phyloP scores from a whole-genome alignment of 2,329 filamentous ascomycete species.

The Aspergillus sp. region DNA sequence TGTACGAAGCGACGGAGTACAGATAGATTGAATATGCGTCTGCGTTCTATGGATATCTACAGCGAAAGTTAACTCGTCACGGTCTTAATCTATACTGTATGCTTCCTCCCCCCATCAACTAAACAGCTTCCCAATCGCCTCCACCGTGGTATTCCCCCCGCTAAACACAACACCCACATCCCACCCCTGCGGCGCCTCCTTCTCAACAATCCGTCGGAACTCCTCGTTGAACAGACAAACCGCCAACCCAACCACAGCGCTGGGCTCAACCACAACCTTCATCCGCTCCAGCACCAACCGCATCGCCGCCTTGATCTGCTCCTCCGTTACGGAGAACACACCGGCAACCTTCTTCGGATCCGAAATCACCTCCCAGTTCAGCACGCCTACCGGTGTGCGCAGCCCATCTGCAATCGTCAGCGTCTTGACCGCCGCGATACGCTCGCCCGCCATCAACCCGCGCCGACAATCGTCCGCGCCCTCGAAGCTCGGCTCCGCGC shows the following conservation, averaged over 20 bases:
- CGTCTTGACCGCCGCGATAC: conserved; percentile 67
- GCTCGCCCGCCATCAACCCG: conserved; percentile 61
- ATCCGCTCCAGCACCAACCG: conserved; percentile 77
- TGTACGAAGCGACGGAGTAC: conserved; percentile 24
- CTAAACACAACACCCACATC: conserved; percentile 61
- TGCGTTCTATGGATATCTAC: neutral
- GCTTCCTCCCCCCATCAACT: neutral
- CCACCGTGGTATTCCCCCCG: conserved; percentile 64
- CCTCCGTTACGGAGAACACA: conserved; percentile 73
- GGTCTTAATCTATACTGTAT: neutral
- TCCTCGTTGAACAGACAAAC: conserved; percentile 82
- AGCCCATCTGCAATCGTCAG: conserved; percentile 87
- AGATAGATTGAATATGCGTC: neutral
- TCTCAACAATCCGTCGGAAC: conserved; percentile 64
- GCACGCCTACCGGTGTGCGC: conserved; percentile 72
- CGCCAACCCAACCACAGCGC: conserved; percentile 78
- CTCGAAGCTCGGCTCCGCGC: conserved; percentile 77
- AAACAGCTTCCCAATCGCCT: conserved; percentile 58
- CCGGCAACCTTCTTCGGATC: conserved; percentile 66
- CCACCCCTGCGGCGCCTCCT: conserved; percentile 71
- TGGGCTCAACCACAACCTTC: conserved; percentile 90
- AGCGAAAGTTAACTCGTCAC: no score
- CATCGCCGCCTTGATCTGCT: conserved; percentile 76
- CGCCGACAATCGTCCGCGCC: conserved; percentile 80
- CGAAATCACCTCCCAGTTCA: conserved; percentile 76